Evolutionary conservation across 176 grass and related monocot genomes (phyloP), one percentile per base, ranked within the genome.

Genomic region (Eragrostis curvula): DNA sequence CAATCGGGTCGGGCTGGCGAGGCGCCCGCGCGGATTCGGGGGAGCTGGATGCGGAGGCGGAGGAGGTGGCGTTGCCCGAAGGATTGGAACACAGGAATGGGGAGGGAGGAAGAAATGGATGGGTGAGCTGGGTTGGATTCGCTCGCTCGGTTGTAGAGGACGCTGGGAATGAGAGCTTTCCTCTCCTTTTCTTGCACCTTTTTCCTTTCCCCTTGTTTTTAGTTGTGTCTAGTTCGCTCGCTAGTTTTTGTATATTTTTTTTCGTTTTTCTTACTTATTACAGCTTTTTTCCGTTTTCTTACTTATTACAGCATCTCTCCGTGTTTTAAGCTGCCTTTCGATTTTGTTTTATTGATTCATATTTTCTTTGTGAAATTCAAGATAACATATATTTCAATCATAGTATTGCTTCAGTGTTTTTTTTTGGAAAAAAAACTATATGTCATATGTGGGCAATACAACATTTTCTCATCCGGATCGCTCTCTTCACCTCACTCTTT

Each of bases 111-210:
- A 55, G 79, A 36, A 74, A 57, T 76, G 25, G 80, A 75, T 76
- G 80, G 81, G 73, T 82, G 59, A 58, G 84, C 68, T 52, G 58
- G 56, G 69, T 66, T 86, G 76, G 90, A 82, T 89, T 89, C 85
- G 45, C 83, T 77, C 79, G 68, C 88, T 87, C 84, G 45, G 74
- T 56, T 68, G 57, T 29, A 56, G 53, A 62, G 67, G 84, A 75
- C 80, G 80, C 78, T 84, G 69, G 51, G 78, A 83, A 61, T 40
- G 86, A 73, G 57, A 79, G 84, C 80, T 79, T 72, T 75, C 56
- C 73, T 29, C 73, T 79, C 48, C 27, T 82, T 84, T 67, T 83
- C 42, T 83, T 62, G 7, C 27, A 39, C 58, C 75, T 21, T 70
- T 88, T 84, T 74, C 29, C 8, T 55, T 27, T 29, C 15, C 39